A percentile compares a stretch with the other conserved stretches of the same genome.
These are phyloP conservation scores for Phaeomoniella chlamydospora DNA, from an alignment of 2,329 filamentous ascomycete genomes.

Conservation along the genomic window DNA sequence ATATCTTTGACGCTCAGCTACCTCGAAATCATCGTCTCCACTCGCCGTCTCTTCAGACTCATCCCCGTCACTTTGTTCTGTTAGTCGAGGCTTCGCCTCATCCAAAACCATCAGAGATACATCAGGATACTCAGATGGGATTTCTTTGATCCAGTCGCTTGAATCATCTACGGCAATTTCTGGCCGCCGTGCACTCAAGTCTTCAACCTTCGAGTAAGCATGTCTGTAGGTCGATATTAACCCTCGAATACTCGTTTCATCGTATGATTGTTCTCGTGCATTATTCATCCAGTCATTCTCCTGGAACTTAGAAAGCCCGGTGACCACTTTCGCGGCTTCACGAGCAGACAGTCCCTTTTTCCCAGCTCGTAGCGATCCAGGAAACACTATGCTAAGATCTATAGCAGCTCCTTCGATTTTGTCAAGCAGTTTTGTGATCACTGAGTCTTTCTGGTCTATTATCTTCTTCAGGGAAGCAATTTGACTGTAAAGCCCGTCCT, in stretches of 20 bases:
- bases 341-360: conserved; percentile 25
- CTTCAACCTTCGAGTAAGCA: too few species aligned
- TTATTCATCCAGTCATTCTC: conserved; percentile 31
- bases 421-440: conserved; percentile 43
- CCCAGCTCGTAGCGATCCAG: conserved; percentile 33
- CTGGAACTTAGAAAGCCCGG: conserved; percentile 40
- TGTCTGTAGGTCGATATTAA: too few species aligned
- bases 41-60: neutral
- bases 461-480: conserved; percentile 33
- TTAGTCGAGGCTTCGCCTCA: neutral
- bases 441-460: conserved; percentile 42
- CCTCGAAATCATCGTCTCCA: neutral
- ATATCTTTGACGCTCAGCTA: too few species aligned
- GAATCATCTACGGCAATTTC: too few species aligned
- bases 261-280: too few species aligned
- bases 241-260: too few species aligned
- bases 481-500: conserved; percentile 30
- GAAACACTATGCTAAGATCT: conserved; percentile 43
- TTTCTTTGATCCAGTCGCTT: neutral
- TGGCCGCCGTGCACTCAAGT: too few species aligned
- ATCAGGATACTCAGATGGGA: neutral
- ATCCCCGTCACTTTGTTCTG: neutral
- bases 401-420: conserved; percentile 41
- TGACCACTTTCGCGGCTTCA: conserved; percentile 38
- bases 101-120: neutral